These are phyloP conservation scores for Cercophora sp. DNA, from an alignment of 495 filamentous ascomycete genomes.

Conservation along the genomic window DNA sequence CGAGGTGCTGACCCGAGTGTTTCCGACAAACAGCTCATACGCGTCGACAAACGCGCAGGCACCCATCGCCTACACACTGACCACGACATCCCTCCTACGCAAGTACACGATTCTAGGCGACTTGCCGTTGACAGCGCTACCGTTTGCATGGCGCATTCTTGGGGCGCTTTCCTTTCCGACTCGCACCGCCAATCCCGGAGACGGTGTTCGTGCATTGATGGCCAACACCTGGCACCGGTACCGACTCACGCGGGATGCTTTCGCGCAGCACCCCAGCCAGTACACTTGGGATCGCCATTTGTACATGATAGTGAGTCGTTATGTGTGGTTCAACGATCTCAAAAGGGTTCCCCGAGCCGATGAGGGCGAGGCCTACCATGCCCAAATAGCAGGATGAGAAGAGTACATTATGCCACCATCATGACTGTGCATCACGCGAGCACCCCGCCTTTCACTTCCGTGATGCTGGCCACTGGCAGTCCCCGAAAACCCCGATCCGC, in stretches of 20 bases:
- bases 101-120: constrained; percentile 41
- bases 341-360: constrained; percentile 21
- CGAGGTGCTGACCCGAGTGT: constrained; percentile 3
- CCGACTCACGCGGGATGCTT: constrained; percentile 31
- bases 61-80: constrained; percentile 34
- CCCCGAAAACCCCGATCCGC: constrained; percentile 1
- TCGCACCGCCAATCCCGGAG: constrained; percentile 17
- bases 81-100: constrained; percentile 31
- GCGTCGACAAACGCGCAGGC: constrained; percentile 26
- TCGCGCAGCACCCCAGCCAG: constrained; percentile 35
- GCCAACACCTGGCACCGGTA: constrained; percentile 37
- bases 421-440: background rate
- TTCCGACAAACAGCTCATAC: constrained; percentile 27
- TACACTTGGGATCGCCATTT: constrained; percentile 42
- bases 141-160: constrained; percentile 36
- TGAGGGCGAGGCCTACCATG: too few relatives aligned
- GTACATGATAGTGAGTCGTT: constrained; percentile 40
- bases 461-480: background rate
- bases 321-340: constrained; percentile 44
- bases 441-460: background rate
- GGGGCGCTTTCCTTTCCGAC: constrained; percentile 30
- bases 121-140: constrained; percentile 35
- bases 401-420: too few relatives aligned
- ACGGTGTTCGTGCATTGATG: constrained; percentile 26
- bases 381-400: too few relatives aligned